These are phyloP conservation scores for Pelargonium australe DNA, from an alignment of 441 rosid genomes.

Conservation along the genomic window DNA sequence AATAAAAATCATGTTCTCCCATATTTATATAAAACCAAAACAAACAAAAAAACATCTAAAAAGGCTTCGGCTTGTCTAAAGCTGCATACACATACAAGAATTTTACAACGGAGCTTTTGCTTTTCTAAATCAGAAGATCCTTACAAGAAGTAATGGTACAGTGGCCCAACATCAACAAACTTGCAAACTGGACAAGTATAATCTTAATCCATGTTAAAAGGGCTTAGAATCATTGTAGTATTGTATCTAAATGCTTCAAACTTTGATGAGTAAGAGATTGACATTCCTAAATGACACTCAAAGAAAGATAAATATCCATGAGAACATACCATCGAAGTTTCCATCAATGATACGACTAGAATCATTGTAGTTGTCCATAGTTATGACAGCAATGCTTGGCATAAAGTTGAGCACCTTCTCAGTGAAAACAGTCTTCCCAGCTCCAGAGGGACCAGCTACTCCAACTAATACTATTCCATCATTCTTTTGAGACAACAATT, in stretches of 20 bases:
- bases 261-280: conserved; percentile 1
- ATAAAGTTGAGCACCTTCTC: conserved; percentile 81
- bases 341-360: conserved; percentile 89
- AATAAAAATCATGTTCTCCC: no score
- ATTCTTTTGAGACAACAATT: conserved; percentile 73
- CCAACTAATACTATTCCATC: conserved; percentile 83
- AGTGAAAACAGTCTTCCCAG: conserved; percentile 88
- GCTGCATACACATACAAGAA: not conserved
- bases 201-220: not conserved
- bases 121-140: not conserved
- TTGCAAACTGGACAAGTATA: not conserved
- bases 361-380: conserved; percentile 95
- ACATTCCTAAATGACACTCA: not conserved
- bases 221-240: not conserved
- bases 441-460: conserved; percentile 97
- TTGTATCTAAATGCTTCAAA: not conserved
- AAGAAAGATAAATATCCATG: conserved; percentile 9
- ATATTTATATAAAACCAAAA: not conserved
- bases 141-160: not conserved
- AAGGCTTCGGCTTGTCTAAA: not conserved
- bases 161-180: not conserved
- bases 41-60: not conserved
- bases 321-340: conserved; percentile 76
- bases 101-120: not conserved
- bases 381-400: conserved; percentile 86